Conservation (phyloP, 2,329 filamentous ascomycete species). For the Fusarium xyrophilum region DNA sequence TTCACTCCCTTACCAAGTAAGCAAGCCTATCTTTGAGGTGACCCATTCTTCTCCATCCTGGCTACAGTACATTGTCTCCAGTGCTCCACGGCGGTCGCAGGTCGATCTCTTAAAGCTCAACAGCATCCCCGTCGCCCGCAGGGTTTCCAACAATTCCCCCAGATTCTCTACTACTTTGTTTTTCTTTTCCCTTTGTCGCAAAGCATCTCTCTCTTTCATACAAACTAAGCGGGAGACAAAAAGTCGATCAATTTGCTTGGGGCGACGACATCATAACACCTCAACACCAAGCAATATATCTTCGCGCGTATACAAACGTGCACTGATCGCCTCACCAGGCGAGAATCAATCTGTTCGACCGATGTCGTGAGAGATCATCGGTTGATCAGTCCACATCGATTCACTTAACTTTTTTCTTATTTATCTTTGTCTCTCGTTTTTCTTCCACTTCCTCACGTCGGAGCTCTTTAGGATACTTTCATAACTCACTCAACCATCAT, state of each 20-base stretch:
- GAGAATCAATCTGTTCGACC: slow-evolving; percentile 19
- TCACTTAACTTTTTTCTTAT: neutral
- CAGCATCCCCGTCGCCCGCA: slow-evolving; percentile 30
- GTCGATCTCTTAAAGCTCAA: slow-evolving; percentile 39
- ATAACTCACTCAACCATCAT: slow-evolving; percentile 24
- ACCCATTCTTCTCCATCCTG: slow-evolving; percentile 37
- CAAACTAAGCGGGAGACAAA: neutral
- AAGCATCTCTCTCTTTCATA: neutral
- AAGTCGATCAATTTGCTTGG: neutral
- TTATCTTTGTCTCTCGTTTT: slow-evolving; percentile 18
- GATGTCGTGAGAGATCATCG: slow-evolving; percentile 26
- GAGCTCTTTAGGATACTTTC: slow-evolving; percentile 21
- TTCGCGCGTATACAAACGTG: slow-evolving; percentile 3
- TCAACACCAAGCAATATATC: slow-evolving; percentile 26
- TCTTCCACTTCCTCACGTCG: slow-evolving; percentile 7
- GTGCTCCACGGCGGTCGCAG: slow-evolving; percentile 24
- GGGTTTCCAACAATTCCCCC: slow-evolving; percentile 27
- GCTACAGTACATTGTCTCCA: slow-evolving; percentile 4
- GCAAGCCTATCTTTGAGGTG: slow-evolving; percentile 37
- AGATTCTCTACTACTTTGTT: slow-evolving; percentile 18
- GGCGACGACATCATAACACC: slow-evolving; percentile 6
- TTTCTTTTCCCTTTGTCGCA: slow-evolving; percentile 2
- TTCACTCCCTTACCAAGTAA: slow-evolving; percentile 33
- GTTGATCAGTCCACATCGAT: slow-evolving; percentile 29
- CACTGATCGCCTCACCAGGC: slow-evolving; percentile 9